Conservation (phyloP, 2,329 filamentous ascomycete species). For the Calonectria montana region DNA sequence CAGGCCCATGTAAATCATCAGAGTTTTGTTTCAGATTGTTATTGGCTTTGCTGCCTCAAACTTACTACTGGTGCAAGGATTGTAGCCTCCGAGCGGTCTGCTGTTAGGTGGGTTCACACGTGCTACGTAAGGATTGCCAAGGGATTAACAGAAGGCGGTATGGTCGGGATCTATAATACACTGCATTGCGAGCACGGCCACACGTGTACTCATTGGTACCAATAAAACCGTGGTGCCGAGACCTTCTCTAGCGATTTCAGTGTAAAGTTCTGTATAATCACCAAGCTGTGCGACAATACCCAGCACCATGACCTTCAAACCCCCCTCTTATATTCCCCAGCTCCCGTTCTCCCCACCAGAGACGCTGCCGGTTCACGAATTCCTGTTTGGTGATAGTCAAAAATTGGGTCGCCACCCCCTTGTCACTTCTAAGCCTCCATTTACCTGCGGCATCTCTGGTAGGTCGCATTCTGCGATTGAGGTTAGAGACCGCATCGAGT, state of each 20-base stretch:
- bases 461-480: slow-evolving; percentile 5
- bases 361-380: slow-evolving; percentile 14
- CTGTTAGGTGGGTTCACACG: background rate
- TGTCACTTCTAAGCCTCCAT: slow-evolving; percentile 10
- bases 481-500: slow-evolving; percentile 7
- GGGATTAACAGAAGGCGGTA: background rate
- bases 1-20: background rate
- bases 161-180: background rate
- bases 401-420: slow-evolving; percentile 7
- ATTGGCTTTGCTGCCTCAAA: background rate
- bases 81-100: background rate
- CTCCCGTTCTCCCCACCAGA: slow-evolving; percentile 8
- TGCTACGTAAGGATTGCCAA: background rate
- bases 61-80: background rate
- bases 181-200: slow-evolving; percentile 1
- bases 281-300: background rate
- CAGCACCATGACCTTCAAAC: slow-evolving; percentile 8
- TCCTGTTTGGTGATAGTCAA: slow-evolving; percentile 12
- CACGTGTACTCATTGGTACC: slow-evolving; percentile 13
- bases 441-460: slow-evolving; percentile 17
- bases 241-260: background rate
- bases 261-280: slow-evolving; percentile 3
- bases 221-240: slow-evolving; percentile 8
- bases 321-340: slow-evolving; percentile 15
- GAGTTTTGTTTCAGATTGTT: background rate